Evolutionary conservation across 768 basidiomycete genomes (phyloP).

Genomic region (Suillus clintonianus): DNA sequence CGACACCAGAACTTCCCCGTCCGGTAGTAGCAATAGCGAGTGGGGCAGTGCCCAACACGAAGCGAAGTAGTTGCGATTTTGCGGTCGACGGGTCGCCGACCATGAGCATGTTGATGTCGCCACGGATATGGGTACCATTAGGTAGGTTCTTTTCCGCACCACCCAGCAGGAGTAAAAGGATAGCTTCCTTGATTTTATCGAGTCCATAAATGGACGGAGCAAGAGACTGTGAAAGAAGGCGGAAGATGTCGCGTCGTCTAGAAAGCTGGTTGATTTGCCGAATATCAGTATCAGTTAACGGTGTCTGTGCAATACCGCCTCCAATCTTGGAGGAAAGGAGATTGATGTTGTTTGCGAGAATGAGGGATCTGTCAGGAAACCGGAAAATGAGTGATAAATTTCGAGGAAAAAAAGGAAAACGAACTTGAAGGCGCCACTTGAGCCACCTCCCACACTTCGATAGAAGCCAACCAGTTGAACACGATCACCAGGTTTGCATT

Average conservation of each 20-base stretch:
- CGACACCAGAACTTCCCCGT: slow-evolving; percentile 96
- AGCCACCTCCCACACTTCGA: slow-evolving; percentile 90
- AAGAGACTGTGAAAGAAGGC: slow-evolving; percentile 88
- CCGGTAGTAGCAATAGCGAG: slow-evolving; percentile 98
- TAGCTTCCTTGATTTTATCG: slow-evolving; percentile 92
- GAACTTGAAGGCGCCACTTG: slow-evolving; percentile 92
- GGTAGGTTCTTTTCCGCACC: slow-evolving; percentile 97
- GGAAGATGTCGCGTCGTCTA: slow-evolving; percentile 85
- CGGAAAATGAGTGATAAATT: slow-evolving; percentile 14
- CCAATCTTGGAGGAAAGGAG: slow-evolving; percentile 93
- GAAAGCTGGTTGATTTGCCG: slow-evolving; percentile 93
- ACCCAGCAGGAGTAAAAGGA: slow-evolving; percentile 89
- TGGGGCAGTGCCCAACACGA: slow-evolving; percentile 94
- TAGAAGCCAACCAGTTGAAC: slow-evolving; percentile 96
- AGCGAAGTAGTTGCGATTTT: slow-evolving; percentile 94
- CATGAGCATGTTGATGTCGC: slow-evolving; percentile 99
- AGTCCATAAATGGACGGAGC: slow-evolving; percentile 98
- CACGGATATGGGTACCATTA: slow-evolving; percentile 98
- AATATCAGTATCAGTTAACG: slow-evolving; percentile 91
- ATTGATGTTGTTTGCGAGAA: slow-evolving; percentile 94
- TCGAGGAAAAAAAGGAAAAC: slow-evolving; percentile 12
- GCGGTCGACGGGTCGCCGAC: slow-evolving; percentile 99
- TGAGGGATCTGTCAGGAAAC: slow-evolving; percentile 66
- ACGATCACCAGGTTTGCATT: slow-evolving; percentile 96
- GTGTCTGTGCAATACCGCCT: slow-evolving; percentile 91